Evolutionary conservation across 163 green algal genomes (phyloP).

Genomic region (Prototheca wickerhamii): DNA sequence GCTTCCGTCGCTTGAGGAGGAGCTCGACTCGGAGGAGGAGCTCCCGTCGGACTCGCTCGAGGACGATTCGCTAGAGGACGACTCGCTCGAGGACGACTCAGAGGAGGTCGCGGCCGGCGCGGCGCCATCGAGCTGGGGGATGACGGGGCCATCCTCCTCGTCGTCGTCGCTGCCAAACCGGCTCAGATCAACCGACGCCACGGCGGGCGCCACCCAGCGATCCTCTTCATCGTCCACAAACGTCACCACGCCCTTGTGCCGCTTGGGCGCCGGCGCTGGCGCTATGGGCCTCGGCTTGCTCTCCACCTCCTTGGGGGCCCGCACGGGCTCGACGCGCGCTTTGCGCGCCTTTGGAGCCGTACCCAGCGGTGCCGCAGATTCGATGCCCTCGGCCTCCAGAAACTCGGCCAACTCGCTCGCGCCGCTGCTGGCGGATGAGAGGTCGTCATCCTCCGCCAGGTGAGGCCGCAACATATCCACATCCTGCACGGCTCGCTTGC

Average conservation of each 20-base stretch:
- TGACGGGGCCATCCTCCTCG: conserved; percentile 7
- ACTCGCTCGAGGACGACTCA: background rate
- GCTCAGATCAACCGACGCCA: conserved; percentile 7
- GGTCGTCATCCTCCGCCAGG: background rate
- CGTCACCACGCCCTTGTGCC: conserved; percentile 7
- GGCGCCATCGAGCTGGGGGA: conserved; percentile 28
- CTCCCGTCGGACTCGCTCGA: background rate
- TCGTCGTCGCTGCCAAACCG: conserved; percentile 22
- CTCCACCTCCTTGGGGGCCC: background rate
- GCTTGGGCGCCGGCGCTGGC: background rate
- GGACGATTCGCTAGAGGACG: background rate
- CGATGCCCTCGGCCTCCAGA: background rate
- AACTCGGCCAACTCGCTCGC: conserved; percentile 2
- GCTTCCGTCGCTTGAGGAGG: background rate
- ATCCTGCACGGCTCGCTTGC: too few species aligned
- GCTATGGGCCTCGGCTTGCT: background rate
- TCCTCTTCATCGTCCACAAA: conserved; percentile 6
- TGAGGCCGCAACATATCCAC: background rate
- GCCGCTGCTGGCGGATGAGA: background rate
- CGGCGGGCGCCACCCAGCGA: conserved; percentile 2
- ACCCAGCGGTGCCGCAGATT: background rate
- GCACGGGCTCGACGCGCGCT: background rate
- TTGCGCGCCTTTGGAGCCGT: background rate
- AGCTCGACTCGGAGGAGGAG: background rate
- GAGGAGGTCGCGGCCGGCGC: conserved; percentile 6